phyloP scores from a whole-genome alignment of 257 asterid species.

The Gentiana dahurica region DNA sequence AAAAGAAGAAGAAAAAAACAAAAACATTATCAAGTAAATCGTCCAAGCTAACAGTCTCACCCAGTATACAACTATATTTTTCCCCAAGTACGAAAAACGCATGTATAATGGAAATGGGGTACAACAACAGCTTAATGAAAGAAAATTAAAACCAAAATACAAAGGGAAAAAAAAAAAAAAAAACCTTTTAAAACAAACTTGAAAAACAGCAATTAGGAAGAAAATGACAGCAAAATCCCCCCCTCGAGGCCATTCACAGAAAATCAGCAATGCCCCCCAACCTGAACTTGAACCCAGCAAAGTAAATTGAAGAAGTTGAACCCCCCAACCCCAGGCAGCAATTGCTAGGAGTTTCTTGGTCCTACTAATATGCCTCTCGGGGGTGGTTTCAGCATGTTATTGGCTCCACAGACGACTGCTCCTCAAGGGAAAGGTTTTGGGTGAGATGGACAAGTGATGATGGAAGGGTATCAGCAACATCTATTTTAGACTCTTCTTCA shows the following conservation, averaged over 20 bases:
- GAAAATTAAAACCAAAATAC: no score
- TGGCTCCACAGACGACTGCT: slow-evolving; percentile 33
- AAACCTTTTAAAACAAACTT: no score
- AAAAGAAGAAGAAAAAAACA: no score
- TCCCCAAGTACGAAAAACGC: no score
- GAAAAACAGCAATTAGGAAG: no score
- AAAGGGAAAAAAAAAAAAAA: no score
- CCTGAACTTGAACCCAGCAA: not conserved
- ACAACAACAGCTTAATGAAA: no score
- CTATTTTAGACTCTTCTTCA: slow-evolving; percentile 21
- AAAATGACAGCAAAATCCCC: no score
- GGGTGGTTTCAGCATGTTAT: slow-evolving; percentile 20
- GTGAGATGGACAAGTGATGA: slow-evolving; percentile 43
- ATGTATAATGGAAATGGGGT: no score
- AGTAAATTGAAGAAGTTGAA: not conserved
- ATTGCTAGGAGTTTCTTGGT: slow-evolving; percentile 11
- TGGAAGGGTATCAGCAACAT: slow-evolving; percentile 18
- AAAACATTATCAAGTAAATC: no score
- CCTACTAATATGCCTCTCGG: slow-evolving; percentile 9
- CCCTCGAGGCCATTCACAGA: not conserved
- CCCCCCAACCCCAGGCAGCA: not conserved
- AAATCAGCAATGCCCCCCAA: not conserved
- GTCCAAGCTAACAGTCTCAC: no score
- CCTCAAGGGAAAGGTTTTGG: slow-evolving; percentile 31
- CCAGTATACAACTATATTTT: no score